Conservation (phyloP, 352 stramenopile species). For the Pseudoperonospora humuli region DNA sequence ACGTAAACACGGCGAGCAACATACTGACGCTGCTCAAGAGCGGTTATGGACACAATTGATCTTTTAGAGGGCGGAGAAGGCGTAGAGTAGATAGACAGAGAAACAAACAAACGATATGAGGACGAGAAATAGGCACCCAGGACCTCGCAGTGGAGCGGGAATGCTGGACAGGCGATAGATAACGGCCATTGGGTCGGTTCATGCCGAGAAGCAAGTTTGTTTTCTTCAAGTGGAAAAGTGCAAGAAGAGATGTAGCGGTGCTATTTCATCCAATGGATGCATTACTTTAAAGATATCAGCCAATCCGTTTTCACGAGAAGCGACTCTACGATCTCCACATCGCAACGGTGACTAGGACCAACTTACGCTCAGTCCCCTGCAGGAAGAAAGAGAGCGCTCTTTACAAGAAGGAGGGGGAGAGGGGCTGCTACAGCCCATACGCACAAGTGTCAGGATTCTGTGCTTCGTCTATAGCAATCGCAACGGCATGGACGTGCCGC, state of each 20-base stretch:
- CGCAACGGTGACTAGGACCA: constrained; percentile 5
- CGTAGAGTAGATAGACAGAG: too few relatives aligned
- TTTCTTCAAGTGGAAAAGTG: constrained; percentile 6
- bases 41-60: too few relatives aligned
- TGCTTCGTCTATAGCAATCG: constrained; percentile 31
- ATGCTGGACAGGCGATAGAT: too few relatives aligned
- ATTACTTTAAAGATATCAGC: not conserved
- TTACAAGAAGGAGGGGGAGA: not conserved
- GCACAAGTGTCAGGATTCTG: constrained; percentile 27
- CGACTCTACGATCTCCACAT: constrained; percentile 28
- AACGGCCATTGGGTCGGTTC: too few relatives aligned
- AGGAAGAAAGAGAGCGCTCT: not conserved
- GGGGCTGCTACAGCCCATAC: constrained; percentile 8
- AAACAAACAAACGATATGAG: too few relatives aligned
- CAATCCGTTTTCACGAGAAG: constrained; percentile 10
- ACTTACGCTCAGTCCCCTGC: not conserved
- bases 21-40: too few relatives aligned
- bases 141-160: too few relatives aligned
- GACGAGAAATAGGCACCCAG: too few relatives aligned
- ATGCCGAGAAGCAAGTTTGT: too few relatives aligned
- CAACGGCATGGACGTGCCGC: constrained; percentile 49
- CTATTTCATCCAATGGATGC: constrained; percentile 21
- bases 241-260: not conserved
- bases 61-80: too few relatives aligned
- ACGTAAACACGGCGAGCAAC: too few relatives aligned